Conservation (phyloP, 768 basidiomycete species). For the Cystobasidium onofrii region DNA sequence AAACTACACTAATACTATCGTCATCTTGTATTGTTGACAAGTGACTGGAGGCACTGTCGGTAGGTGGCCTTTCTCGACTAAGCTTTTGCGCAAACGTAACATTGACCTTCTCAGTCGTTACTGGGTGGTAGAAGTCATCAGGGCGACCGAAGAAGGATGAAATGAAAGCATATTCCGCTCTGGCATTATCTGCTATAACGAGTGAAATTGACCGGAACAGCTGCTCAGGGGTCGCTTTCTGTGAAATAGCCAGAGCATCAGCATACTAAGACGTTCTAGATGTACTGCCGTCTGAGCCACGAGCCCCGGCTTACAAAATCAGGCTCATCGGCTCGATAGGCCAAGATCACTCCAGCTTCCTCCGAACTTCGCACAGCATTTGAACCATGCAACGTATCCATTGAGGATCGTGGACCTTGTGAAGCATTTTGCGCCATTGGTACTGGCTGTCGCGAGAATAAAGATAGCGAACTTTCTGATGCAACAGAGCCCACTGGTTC, state of each 20-base stretch:
- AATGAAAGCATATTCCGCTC: slow-evolving; percentile 82
- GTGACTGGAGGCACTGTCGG: slow-evolving; percentile 17
- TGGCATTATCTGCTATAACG: slow-evolving; percentile 90
- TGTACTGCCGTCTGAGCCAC: neutral
- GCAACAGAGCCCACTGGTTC: slow-evolving; percentile 30
- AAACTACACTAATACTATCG: slow-evolving; percentile 9
- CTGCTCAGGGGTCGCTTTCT: slow-evolving; percentile 78
- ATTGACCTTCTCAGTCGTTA: neutral
- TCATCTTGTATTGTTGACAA: slow-evolving; percentile 13
- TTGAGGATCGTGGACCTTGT: neutral
- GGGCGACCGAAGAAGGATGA: slow-evolving; percentile 64
- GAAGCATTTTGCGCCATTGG: neutral
- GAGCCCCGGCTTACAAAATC: slow-evolving; percentile 66
- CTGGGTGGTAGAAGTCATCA: slow-evolving; percentile 24
- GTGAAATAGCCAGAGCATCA: neutral
- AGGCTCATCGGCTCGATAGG: slow-evolving; percentile 85
- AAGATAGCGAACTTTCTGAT: slow-evolving; percentile 4
- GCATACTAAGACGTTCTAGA: slow-evolving; percentile 34
- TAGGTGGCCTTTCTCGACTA: neutral
- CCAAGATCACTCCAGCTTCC: slow-evolving; percentile 68
- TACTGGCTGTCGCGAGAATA: neutral
- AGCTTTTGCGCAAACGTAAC: neutral
- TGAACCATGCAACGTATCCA: neutral
- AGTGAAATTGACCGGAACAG: slow-evolving; percentile 74
- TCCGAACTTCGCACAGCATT: slow-evolving; percentile 48